A percentile compares a stretch with the other conserved stretches of the same genome.
Conservation (phyloP, 2,329 filamentous ascomycete species). For the Trichoderma gracile region DNA sequence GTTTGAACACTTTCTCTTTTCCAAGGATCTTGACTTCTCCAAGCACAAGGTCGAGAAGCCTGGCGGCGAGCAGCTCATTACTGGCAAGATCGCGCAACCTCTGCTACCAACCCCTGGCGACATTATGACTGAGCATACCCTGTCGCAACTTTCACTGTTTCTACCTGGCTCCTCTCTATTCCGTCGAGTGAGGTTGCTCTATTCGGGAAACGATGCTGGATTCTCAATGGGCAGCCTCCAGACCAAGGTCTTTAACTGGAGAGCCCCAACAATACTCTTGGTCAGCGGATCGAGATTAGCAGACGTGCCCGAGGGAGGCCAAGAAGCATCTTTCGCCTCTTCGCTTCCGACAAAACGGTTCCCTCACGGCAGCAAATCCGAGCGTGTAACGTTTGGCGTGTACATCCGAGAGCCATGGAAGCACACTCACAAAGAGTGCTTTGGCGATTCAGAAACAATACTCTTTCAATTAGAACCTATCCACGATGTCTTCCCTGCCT, state of each 20-base stretch:
- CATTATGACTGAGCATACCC: slow-evolving; percentile 63
- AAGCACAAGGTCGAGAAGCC: slow-evolving; percentile 45
- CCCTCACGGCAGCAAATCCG: slow-evolving; percentile 50
- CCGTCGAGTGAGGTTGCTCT: slow-evolving; percentile 64
- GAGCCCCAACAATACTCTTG: slow-evolving; percentile 70
- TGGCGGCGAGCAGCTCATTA: slow-evolving; percentile 19
- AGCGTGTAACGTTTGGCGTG: slow-evolving; percentile 64
- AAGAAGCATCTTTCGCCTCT: slow-evolving; percentile 59
- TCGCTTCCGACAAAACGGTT: slow-evolving; percentile 65
- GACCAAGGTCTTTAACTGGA: slow-evolving; percentile 74
- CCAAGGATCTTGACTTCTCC: slow-evolving; percentile 67
- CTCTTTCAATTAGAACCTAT: slow-evolving; percentile 72
- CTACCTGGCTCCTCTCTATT: slow-evolving; percentile 66
- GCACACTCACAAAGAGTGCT: slow-evolving; percentile 66
- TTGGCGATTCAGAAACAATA: slow-evolving; percentile 62
- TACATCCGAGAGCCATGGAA: slow-evolving; percentile 70
- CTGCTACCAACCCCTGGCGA: slow-evolving; percentile 55
- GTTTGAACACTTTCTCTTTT: slow-evolving; percentile 76
- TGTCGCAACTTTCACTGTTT: slow-evolving; percentile 74
- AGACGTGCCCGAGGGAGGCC: slow-evolving; percentile 49
- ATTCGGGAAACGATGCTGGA: slow-evolving; percentile 68
- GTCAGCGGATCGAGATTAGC: slow-evolving; percentile 65
- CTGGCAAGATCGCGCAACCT: slow-evolving; percentile 45
- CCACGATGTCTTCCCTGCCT: slow-evolving; percentile 71
- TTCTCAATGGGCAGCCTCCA: slow-evolving; percentile 79